A percentile compares a stretch with the other conserved stretches of the same genome.
Conservation (phyloP, 1,284 basidiomycete genomes). For the Heterobasidion annosum region DNA sequence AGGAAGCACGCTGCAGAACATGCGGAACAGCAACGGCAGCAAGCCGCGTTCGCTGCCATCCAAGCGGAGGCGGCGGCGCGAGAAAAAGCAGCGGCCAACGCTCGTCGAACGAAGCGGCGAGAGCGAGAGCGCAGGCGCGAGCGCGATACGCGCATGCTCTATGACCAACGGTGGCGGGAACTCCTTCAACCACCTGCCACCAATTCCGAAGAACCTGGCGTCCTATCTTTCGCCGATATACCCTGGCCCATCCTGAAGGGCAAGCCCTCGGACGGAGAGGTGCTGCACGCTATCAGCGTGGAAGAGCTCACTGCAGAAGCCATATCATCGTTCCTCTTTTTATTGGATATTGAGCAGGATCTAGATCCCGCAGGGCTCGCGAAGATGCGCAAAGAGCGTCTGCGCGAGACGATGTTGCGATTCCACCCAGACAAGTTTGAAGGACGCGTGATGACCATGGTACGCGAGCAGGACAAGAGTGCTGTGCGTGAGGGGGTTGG, state of each 20-base stretch:
- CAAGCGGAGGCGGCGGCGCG: constrained; percentile 43
- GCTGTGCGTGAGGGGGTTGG: constrained; percentile 72
- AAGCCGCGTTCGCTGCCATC: constrained; percentile 42
- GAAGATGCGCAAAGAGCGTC: constrained; percentile 42
- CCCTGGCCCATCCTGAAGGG: constrained; percentile 68
- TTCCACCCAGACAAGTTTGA: constrained; percentile 89
- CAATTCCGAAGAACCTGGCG: neutral
- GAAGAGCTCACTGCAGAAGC: constrained; percentile 51
- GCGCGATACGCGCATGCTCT: constrained; percentile 39
- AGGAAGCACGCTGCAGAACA: too few species aligned
- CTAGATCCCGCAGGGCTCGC: constrained; percentile 14
- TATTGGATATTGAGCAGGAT: constrained; percentile 6
- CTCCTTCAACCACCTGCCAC: constrained; percentile 27
- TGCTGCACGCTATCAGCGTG: constrained; percentile 15
- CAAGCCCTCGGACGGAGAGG: neutral
- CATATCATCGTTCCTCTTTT: constrained; percentile 55
- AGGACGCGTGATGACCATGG: constrained; percentile 53
- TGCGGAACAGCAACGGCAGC: constrained; percentile 5
- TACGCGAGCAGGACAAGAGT: constrained; percentile 55
- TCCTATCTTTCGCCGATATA: constrained; percentile 50
- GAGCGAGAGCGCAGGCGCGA: constrained; percentile 34
- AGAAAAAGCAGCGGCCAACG: constrained; percentile 42
- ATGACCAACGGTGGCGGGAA: constrained; percentile 50
- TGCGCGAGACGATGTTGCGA: constrained; percentile 66
- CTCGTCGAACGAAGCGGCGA: constrained; percentile 31